Conservation (phyloP, 2,329 filamentous ascomycete genomes). For the Penicillium sp. region DNA sequence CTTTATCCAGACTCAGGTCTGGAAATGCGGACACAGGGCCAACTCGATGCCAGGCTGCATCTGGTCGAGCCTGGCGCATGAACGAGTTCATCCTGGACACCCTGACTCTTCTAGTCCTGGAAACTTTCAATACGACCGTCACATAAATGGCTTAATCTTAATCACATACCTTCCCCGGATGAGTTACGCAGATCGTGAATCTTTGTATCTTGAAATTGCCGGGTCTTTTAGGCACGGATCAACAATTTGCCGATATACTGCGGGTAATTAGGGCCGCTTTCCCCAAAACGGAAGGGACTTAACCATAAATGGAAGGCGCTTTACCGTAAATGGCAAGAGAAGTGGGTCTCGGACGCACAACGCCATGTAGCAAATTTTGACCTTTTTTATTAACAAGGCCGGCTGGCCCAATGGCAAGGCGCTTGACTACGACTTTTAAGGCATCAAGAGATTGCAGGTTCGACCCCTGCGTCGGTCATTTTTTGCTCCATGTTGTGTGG, state of each 20-base stretch:
- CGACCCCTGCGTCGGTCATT: constrained; percentile 39
- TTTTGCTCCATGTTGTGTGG: no score
- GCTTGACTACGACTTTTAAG: constrained; percentile 46
- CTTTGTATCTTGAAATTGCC: no score
- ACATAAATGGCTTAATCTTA: no score
- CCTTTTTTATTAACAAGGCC: constrained; percentile 13
- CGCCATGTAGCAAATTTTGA: neutral
- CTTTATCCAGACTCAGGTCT: constrained; percentile 41
- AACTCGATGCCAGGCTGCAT: constrained; percentile 49
- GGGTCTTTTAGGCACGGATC: no score
- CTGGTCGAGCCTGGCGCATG: constrained; percentile 8
- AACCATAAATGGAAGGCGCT: no score
- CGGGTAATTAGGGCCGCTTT: no score
- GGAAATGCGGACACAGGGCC: constrained; percentile 54
- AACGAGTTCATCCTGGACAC: constrained; percentile 21
- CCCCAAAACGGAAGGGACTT: no score
- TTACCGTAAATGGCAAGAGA: neutral
- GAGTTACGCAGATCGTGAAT: no score
- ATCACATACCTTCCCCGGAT: no score
- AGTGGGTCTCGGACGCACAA: neutral
- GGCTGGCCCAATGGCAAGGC: constrained; percentile 47
- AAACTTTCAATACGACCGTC: no score
- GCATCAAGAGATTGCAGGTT: constrained; percentile 48
- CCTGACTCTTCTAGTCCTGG: no score
- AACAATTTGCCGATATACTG: no score